These are phyloP conservation scores for Ascochyta viciae-villosae DNA, from an alignment of 2,329 filamentous ascomycete species.

Conservation along the genomic window DNA sequence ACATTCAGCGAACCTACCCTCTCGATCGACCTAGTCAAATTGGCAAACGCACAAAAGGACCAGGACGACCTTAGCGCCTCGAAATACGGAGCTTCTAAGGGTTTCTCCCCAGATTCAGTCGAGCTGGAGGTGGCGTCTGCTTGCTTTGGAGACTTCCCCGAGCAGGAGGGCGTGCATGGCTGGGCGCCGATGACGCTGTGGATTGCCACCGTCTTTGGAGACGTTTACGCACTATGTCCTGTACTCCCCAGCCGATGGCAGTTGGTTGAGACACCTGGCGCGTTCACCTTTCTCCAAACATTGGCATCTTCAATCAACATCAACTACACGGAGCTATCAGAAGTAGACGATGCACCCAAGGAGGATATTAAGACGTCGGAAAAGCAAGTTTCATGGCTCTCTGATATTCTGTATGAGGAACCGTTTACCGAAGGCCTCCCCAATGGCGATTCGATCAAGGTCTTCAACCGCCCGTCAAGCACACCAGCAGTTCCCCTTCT, in stretches of 20 bases:
- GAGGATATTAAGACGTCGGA: slow-evolving; percentile 51
- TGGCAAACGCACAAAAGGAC: slow-evolving; percentile 81
- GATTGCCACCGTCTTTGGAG: slow-evolving; percentile 93
- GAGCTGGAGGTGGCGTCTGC: slow-evolving; percentile 95
- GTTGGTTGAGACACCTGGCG: slow-evolving; percentile 49
- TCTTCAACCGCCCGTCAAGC: slow-evolving; percentile 62
- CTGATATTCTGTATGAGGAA: slow-evolving; percentile 56
- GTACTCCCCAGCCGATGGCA: slow-evolving; percentile 88
- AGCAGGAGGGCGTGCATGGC: slow-evolving; percentile 63
- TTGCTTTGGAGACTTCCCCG: slow-evolving; percentile 78
- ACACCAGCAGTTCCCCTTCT: slow-evolving; percentile 65
- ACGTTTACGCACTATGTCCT: slow-evolving; percentile 92
- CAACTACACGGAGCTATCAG: slow-evolving; percentile 55
- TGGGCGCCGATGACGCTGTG: slow-evolving; percentile 98
- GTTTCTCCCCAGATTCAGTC: slow-evolving; percentile 85
- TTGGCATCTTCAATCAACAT: slow-evolving; percentile 83
- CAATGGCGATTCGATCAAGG: slow-evolving; percentile 54
- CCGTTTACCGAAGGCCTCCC: slow-evolving; percentile 52
- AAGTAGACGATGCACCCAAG: slow-evolving; percentile 51
- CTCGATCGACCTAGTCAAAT: slow-evolving; percentile 85
- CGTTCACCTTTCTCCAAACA: slow-evolving; percentile 77
- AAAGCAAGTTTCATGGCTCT: slow-evolving; percentile 67
- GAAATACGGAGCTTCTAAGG: slow-evolving; percentile 74
- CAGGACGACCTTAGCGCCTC: slow-evolving; percentile 86
- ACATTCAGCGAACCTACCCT: slow-evolving; percentile 85